Evolutionary conservation across 1,284 basidiomycete genomes (phyloP), one percentile per base, ranked within the genome.

Genomic region (Phenoliferia sp.): DNA sequence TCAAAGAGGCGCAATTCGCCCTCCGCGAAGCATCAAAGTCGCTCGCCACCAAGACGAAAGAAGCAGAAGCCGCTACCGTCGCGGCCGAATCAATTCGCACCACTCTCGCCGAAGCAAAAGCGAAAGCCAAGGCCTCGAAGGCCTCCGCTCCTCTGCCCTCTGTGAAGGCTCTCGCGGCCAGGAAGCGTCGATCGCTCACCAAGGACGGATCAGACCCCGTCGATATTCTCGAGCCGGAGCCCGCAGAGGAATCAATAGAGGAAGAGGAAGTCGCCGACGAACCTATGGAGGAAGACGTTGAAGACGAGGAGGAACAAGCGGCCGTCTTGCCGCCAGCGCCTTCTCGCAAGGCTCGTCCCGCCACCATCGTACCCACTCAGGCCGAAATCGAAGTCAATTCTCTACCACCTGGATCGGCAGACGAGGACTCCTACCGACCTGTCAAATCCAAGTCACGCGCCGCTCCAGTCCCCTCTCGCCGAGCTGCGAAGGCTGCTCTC

Each of bases 21-120:
- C 67, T 69, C 36, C 68, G 66, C 26, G 56, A 64, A 7, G 59
- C 69, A 34, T 52, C 65, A 29, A 65, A 66, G 55, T 16, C 62
- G 12, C 28, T 61, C 12, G 33, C 61, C 4, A 3, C 44, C 15
- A 33, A 52, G 3, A 32, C 26, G 26, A 35, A 59, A 28, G 22
- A 34, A 26, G 34, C 34, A 19, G 33, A 35, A 3, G 15, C 17
- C 9, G 57, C 57, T 15, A 33, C n/a, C 19, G 16, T 59, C 26
- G 31, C 56, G 22, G 34, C 34, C 58, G 58, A 59, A n/a, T n/a
- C 34, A 33, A 29, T 26, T 6, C 7, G 22, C 35, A 15, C 36
- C 15, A 17, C 35, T 6, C 59, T 59, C 59, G 35, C 35, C 33
- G 28, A 48, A 16, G 31, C n/a, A 28, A 29, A 59, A 22, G 36